Conservation (phyloP, 2,329 filamentous ascomycete species). For the Colletotrichum tabaci region DNA sequence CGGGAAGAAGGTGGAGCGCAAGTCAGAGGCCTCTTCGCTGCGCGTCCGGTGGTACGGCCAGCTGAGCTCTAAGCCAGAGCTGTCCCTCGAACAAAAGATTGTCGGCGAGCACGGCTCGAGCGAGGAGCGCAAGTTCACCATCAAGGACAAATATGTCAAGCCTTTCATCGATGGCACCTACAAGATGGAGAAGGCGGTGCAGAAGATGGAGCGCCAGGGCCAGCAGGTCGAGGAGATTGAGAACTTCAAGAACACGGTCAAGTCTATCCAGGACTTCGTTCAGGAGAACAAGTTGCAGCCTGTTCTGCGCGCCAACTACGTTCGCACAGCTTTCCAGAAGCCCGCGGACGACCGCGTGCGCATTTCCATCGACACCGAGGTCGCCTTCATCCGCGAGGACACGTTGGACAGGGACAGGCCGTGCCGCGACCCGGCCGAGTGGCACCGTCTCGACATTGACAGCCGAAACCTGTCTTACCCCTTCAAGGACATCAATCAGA, state of each 20-base stretch:
- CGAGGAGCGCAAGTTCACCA: constrained; percentile 83
- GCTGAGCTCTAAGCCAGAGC: constrained; percentile 82
- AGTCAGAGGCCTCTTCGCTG: constrained; percentile 83
- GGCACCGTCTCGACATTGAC: constrained; percentile 95
- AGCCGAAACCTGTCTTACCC: constrained; percentile 86
- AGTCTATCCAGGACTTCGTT: constrained; percentile 85
- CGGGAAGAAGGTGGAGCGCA: constrained; percentile 83
- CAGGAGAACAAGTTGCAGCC: constrained; percentile 84
- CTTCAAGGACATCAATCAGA: constrained; percentile 88
- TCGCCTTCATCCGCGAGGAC: constrained; percentile 87
- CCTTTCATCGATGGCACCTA: constrained; percentile 90
- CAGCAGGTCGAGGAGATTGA: constrained; percentile 77
- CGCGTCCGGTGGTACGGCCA: constrained; percentile 94
- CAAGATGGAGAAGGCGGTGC: constrained; percentile 89
- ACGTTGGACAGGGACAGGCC: constrained; percentile 86
- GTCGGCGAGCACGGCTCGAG: constrained; percentile 83
- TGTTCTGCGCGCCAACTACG: constrained; percentile 91
- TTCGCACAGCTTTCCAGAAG: constrained; percentile 95
- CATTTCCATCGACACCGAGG: constrained; percentile 92
- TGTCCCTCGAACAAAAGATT: constrained; percentile 91
- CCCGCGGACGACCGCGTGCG: constrained; percentile 91
- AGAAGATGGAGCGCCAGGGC: constrained; percentile 87
- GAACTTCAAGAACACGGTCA: constrained; percentile 79
- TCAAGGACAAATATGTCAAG: constrained; percentile 96
- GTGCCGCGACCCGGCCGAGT: constrained; percentile 88